Evolutionary conservation across 2,329 filamentous ascomycete species (phyloP).

Genomic region (Neospermospora avenae): DNA sequence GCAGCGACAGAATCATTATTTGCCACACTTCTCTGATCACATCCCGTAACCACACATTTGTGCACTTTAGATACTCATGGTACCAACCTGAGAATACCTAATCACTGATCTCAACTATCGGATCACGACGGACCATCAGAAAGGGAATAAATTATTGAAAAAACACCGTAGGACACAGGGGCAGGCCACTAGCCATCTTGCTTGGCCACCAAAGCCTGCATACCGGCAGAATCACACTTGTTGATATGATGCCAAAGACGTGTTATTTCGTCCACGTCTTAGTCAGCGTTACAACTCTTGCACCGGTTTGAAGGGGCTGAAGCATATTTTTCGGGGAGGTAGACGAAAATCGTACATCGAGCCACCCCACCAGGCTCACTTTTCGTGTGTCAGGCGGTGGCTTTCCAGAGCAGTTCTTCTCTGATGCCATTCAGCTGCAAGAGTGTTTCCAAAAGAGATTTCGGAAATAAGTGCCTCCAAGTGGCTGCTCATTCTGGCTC

Average conservation of each 20-base stretch:
- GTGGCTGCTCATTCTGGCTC: conserved; percentile 21
- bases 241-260: not conserved
- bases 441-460: not conserved
- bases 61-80: not conserved
- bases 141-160: not conserved
- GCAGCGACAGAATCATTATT: not conserved
- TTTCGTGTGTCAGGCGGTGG: not conserved
- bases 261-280: not conserved
- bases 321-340: not conserved
- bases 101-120: not conserved
- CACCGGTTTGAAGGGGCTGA: not conserved
- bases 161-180: not conserved
- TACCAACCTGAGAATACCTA: not conserved
- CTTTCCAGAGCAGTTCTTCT: not conserved
- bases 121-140: not conserved
- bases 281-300: not conserved
- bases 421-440: not conserved
- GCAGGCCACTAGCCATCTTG: not conserved
- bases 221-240: not conserved
- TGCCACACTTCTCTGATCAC: not conserved
- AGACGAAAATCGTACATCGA: not conserved
- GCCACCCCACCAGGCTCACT: not conserved
- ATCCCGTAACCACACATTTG: not conserved
- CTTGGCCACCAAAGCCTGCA: not conserved
- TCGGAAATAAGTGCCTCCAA: not conserved